Evolutionary conservation across 169 alveolate genomes (phyloP).

Genomic region (Plasmodium adleri): DNA sequence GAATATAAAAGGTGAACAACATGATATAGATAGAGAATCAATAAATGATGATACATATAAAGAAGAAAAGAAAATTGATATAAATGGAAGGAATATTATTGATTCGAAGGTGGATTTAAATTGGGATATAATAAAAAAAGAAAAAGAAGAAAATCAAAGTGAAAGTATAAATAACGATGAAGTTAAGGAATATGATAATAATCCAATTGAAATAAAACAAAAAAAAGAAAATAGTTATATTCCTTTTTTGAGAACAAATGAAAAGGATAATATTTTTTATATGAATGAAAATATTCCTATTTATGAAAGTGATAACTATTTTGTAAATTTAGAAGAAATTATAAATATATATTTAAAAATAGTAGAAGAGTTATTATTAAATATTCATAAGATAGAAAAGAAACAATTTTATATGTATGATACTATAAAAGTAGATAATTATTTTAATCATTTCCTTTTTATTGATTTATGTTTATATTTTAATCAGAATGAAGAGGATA

Average conservation of each 20-base stretch:
- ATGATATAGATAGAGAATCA: not conserved
- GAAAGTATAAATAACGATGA: not conserved
- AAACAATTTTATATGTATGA: slow-evolving; percentile 48
- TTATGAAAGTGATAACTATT: slow-evolving; percentile 19
- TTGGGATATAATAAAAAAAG: not conserved
- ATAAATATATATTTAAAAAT: slow-evolving; percentile 39
- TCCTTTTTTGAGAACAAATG: slow-evolving; percentile 9
- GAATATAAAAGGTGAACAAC: not conserved
- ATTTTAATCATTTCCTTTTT: slow-evolving; percentile 38
- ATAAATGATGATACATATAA: not conserved
- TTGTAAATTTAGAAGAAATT: slow-evolving; percentile 45
- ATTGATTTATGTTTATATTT: slow-evolving; percentile 60
- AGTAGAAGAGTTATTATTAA: slow-evolving; percentile 25
- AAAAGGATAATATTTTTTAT: slow-evolving; percentile 16
- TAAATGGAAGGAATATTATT: not conserved
- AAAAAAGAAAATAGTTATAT: not conserved
- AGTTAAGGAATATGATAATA: too few species aligned
- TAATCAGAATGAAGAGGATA: slow-evolving; percentile 62
- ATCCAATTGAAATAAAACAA: too few species aligned
- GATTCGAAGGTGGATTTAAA: not conserved
- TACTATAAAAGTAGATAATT: slow-evolving; percentile 47
- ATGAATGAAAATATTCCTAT: slow-evolving; percentile 17
- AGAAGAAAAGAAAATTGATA: not conserved
- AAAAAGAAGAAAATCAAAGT: not conserved
- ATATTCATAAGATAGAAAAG: slow-evolving; percentile 15